Percentiles rank a stretch among this genome's conserved stretches.
Conservation (phyloP, 495 filamentous ascomycete species). For the Annulohypoxylon maeteangense region DNA sequence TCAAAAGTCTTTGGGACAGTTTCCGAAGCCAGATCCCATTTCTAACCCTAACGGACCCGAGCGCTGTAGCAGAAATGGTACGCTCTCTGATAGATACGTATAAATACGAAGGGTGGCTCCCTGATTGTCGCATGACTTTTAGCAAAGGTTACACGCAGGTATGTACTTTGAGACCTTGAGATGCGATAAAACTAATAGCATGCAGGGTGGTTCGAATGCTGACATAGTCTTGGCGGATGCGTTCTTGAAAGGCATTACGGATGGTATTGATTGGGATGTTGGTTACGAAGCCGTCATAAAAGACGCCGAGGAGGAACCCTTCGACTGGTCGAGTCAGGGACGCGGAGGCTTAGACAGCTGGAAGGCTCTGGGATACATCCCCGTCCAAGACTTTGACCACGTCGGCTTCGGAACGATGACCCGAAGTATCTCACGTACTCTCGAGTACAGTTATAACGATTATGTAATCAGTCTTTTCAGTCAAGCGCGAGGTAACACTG, state of each 20-base stretch:
- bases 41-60: constrained; percentile 74
- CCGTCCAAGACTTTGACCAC: constrained; percentile 73
- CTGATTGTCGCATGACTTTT: constrained; percentile 71
- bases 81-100: constrained; percentile 79
- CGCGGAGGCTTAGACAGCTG: constrained; percentile 74
- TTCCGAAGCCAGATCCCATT: constrained; percentile 78
- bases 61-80: constrained; percentile 72
- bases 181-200: constrained; percentile 7
- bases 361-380: constrained; percentile 76
- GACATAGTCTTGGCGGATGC: constrained; percentile 77
- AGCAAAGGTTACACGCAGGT: constrained; percentile 78
- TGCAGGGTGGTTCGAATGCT: constrained; percentile 81
- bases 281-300: constrained; percentile 78
- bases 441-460: constrained; percentile 84
- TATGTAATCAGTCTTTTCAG: constrained; percentile 76
- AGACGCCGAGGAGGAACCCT: constrained; percentile 78
- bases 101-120: constrained; percentile 72
- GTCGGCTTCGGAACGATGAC: constrained; percentile 76
- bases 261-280: constrained; percentile 74
- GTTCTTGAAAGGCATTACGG: constrained; percentile 72
- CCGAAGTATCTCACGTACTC: constrained; percentile 74
- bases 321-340: constrained; percentile 76
- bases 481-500: constrained; percentile 60
- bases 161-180: not conserved
- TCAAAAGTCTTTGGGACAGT: constrained; percentile 71